These are phyloP conservation scores for Geosmithia morbida DNA, from an alignment of 2,329 filamentous ascomycete species.

Conservation along the genomic window DNA sequence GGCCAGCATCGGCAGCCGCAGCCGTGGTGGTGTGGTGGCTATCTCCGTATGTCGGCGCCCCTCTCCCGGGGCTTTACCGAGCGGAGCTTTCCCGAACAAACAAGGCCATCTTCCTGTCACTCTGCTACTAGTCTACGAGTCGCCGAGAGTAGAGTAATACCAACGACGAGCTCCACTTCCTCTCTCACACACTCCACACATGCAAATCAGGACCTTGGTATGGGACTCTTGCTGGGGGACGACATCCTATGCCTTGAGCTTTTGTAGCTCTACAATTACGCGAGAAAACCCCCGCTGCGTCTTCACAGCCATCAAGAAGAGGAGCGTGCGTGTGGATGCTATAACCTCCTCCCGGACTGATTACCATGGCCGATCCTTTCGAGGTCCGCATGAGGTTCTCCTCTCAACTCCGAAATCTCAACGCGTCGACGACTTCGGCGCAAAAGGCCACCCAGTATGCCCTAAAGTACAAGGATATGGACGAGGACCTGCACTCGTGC, in stretches of 20 bases:
- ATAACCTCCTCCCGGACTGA: background rate
- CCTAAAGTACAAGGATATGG: slow-evolving; percentile 83
- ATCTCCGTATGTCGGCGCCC: background rate
- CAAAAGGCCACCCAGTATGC: slow-evolving; percentile 93
- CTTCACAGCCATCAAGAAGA: background rate
- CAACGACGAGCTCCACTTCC: background rate
- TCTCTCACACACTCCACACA: background rate
- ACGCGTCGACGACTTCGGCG: slow-evolving; percentile 75
- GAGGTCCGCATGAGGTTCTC: slow-evolving; percentile 98
- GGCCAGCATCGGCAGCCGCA: background rate
- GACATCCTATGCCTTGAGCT: background rate
- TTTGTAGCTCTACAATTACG: background rate
- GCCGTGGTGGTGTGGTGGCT: background rate
- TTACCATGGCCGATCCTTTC: slow-evolving; percentile 64
- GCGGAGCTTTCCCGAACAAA: background rate
- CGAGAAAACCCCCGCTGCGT: background rate
- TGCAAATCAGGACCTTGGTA: background rate
- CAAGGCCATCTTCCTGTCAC: too few species aligned
- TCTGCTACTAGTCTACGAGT: background rate
- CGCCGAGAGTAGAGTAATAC: background rate
- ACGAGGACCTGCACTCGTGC: slow-evolving; percentile 93
- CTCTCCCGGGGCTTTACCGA: background rate
- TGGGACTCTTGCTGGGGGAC: background rate
- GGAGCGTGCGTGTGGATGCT: too few species aligned
- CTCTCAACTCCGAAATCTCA: slow-evolving; percentile 74